phyloP scores from a whole-genome alignment of 306 rosid species.

The Pterocarpus macrocarpus region DNA sequence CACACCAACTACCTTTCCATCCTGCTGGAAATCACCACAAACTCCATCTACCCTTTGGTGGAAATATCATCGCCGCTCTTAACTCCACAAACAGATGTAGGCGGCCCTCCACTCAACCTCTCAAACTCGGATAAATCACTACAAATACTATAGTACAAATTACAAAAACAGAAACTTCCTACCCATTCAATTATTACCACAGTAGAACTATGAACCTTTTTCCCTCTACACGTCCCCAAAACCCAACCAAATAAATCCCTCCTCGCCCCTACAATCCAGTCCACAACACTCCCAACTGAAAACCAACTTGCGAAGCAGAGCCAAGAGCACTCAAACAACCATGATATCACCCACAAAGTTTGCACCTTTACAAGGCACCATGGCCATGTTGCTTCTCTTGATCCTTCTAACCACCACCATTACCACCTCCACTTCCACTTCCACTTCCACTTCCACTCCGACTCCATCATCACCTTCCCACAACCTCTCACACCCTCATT shows the following conservation, averaged over 20 bases:
- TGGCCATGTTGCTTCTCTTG: constrained; percentile 33
- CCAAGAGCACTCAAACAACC: constrained; percentile 10
- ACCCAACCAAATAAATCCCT: constrained; percentile 56
- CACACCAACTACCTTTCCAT: constrained; percentile 44
- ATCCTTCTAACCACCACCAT: constrained; percentile 32
- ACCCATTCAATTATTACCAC: constrained; percentile 53
- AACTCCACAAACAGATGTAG: constrained; percentile 29
- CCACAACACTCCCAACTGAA: constrained; percentile 5
- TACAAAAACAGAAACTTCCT: constrained; percentile 44
- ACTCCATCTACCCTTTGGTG: constrained; percentile 2
- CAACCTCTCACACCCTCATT: constrained; percentile 51
- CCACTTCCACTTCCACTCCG: constrained; percentile 26
- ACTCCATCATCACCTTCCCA: constrained; percentile 29
- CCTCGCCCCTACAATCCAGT: neutral
- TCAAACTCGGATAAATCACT: constrained; percentile 9
- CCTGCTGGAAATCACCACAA: constrained; percentile 53
- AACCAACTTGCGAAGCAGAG: neutral
- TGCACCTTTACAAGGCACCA: constrained; percentile 20
- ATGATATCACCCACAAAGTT: constrained; percentile 15
- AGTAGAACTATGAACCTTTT: constrained; percentile 37
- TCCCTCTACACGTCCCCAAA: constrained; percentile 34
- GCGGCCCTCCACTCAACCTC: constrained; percentile 29
- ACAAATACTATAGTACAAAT: constrained; percentile 53
- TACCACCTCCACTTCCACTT: neutral
- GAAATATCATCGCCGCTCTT: constrained; percentile 7